phyloP scores from a whole-genome alignment of 768 basidiomycete species.

The Sarcodon sp. region DNA sequence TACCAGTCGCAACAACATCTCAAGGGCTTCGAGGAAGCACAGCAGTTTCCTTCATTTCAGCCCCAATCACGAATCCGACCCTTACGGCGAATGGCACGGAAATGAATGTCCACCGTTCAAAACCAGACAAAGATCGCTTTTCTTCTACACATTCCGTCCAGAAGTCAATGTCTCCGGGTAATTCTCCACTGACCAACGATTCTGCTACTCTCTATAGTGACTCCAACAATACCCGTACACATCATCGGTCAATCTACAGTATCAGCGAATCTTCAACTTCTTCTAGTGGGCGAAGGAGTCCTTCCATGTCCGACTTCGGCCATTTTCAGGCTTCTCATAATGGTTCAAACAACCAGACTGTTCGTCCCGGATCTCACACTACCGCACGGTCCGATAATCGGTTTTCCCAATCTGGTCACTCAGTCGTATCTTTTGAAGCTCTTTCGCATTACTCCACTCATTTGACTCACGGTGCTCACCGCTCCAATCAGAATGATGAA shows the following conservation, averaged over 20 bases:
- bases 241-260: slow-evolving; percentile 5
- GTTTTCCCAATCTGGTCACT: slow-evolving; percentile 50
- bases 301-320: slow-evolving; percentile 41
- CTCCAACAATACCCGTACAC: slow-evolving; percentile 24
- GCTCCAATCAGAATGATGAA: slow-evolving; percentile 31
- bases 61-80: slow-evolving; percentile 74
- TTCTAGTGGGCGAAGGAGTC: slow-evolving; percentile 46
- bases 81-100: slow-evolving; percentile 63
- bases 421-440: slow-evolving; percentile 37
- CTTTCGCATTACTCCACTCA: slow-evolving; percentile 40
- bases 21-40: slow-evolving; percentile 12
- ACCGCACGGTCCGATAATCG: slow-evolving; percentile 51
- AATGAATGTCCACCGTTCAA: slow-evolving; percentile 46
- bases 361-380: slow-evolving; percentile 20
- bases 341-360: slow-evolving; percentile 13
- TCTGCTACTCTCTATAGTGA: slow-evolving; percentile 50
- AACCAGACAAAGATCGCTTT: slow-evolving; percentile 45
- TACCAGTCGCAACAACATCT: slow-evolving; percentile 15
- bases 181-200: slow-evolving; percentile 39
- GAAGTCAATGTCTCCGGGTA: slow-evolving; percentile 35
- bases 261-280: slow-evolving; percentile 22
- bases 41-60: slow-evolving; percentile 39
- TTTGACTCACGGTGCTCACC: slow-evolving; percentile 17
- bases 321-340: neutral
- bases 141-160: slow-evolving; percentile 13